Evolutionary conservation across 257 asterid species (phyloP).

Genomic region (Fraxinus pennsylvanica): DNA sequence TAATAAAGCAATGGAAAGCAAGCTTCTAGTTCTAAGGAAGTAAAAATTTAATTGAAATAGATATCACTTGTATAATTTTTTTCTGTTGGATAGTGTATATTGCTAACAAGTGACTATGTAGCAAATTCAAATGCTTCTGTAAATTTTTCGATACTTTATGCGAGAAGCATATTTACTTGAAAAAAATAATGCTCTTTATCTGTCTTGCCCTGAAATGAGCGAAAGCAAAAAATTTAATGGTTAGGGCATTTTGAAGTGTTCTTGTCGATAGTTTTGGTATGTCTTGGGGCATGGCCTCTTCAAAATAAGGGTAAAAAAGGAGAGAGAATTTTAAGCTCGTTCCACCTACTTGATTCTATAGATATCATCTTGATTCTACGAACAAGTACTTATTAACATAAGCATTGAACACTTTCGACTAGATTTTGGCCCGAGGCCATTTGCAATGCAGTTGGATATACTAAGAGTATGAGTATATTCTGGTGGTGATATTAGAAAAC

Average conservation of each 20-base stretch:
- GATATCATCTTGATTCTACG: background rate
- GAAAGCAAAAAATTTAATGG: background rate
- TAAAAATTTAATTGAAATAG: too few relatives aligned
- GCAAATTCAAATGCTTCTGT: too few relatives aligned
- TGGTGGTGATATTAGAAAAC: background rate
- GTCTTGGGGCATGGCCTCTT: background rate
- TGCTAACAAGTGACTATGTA: too few relatives aligned
- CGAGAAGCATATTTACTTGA: too few relatives aligned
- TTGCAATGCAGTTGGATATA: background rate
- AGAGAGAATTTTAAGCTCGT: background rate
- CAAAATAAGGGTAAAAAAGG: background rate
- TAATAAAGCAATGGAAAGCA: too few relatives aligned
- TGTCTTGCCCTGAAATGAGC: background rate
- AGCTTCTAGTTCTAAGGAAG: too few relatives aligned
- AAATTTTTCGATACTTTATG: too few relatives aligned
- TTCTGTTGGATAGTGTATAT: too few relatives aligned
- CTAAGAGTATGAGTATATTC: background rate
- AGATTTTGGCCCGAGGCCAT: background rate
- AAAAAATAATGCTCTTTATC: too few relatives aligned
- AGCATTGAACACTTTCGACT: too few relatives aligned
- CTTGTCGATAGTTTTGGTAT: background rate
- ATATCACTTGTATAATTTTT: too few relatives aligned
- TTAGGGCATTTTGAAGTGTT: background rate
- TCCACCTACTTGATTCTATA: background rate
- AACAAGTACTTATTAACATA: too few relatives aligned